phyloP scores from a whole-genome alignment of 331 rosid genomes.

The Phaseolus coccineus region DNA sequence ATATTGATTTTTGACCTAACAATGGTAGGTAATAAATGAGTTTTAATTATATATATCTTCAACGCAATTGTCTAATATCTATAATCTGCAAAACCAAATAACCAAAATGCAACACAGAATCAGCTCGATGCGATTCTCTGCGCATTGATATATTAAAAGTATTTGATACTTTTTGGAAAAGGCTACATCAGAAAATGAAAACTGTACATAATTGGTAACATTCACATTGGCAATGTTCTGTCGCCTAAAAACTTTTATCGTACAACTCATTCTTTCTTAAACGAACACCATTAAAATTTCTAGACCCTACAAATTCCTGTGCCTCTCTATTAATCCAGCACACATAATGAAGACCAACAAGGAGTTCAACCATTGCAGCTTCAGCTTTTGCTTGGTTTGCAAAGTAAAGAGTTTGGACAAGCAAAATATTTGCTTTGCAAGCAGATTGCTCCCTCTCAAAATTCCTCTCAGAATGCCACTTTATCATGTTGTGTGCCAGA shows the following conservation, averaged over 20 bases:
- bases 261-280: conserved; percentile 34
- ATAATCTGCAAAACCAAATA: neutral
- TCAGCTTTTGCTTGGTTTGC: conserved; percentile 76
- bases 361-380: conserved; percentile 77
- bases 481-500: conserved; percentile 72
- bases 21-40: no score
- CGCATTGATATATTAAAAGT: neutral
- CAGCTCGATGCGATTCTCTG: neutral
- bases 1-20: no score
- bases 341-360: conserved; percentile 73
- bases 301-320: conserved; percentile 27
- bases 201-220: conserved; percentile 22
- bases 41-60: neutral
- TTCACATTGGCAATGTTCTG: neutral
- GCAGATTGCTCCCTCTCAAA: conserved; percentile 65
- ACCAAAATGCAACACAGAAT: conserved; percentile 10
- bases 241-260: neutral
- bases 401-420: conserved; percentile 80
- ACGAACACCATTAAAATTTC: conserved; percentile 7
- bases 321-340: conserved; percentile 46
- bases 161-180: neutral
- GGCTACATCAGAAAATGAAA: conserved; percentile 31
- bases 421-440: conserved; percentile 56
- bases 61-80: neutral
- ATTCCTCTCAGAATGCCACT: conserved; percentile 79